phyloP scores from a whole-genome alignment of 768 basidiomycete genomes.

The Boletus rufocinnamomeus region DNA sequence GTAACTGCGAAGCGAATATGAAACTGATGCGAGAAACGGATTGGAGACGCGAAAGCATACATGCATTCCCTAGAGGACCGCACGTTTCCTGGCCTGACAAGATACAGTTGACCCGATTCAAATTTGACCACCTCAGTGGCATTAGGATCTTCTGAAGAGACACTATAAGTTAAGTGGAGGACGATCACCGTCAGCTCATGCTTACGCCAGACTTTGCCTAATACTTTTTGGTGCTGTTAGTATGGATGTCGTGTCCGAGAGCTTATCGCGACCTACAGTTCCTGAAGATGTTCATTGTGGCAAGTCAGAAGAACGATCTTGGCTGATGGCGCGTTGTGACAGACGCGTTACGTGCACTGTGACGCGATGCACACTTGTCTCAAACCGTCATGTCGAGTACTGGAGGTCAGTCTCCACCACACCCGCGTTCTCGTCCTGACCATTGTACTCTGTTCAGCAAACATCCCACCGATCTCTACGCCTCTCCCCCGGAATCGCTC shows the following conservation, averaged over 20 bases:
- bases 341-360: constrained; percentile 29
- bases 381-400: constrained; percentile 11
- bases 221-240: constrained; percentile 51
- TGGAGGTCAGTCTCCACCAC: constrained; percentile 11
- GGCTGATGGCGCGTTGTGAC: constrained; percentile 23
- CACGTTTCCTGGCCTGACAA: constrained; percentile 88
- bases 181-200: constrained; percentile 28
- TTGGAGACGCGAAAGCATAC: constrained; percentile 46
- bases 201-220: constrained; percentile 95
- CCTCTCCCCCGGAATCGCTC: constrained; percentile 19
- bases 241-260: constrained; percentile 3
- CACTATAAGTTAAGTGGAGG: constrained; percentile 27
- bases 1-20: constrained; percentile 55
- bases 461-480: constrained; percentile 6
- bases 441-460: constrained; percentile 1
- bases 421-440: not conserved
- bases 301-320: constrained; percentile 21
- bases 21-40: constrained; percentile 1
- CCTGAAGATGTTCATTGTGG: constrained; percentile 82
- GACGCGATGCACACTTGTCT: constrained; percentile 16
- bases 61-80: constrained; percentile 97
- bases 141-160: constrained; percentile 79
- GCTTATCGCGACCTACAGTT: constrained; percentile 55
- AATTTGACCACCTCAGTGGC: constrained; percentile 95
- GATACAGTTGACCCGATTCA: constrained; percentile 85